A percentile compares a stretch with the other conserved stretches of the same genome.
Conservation (phyloP, 2,329 filamentous ascomycete species). For the Metarhizium robertsii region DNA sequence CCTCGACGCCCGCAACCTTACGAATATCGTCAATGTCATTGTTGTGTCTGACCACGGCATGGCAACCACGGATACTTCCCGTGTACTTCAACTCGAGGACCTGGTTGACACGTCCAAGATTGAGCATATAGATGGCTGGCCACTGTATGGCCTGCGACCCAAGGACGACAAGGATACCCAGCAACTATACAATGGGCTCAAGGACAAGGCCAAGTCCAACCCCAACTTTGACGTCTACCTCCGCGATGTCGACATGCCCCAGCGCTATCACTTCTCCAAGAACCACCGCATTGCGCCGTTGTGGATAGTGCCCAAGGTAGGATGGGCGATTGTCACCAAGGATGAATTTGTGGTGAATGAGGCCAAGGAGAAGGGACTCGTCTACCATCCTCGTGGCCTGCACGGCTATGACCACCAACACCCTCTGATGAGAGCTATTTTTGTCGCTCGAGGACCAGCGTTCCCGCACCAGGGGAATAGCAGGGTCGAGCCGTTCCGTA, state of each 20-base stretch:
- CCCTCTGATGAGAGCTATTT: constrained; percentile 92
- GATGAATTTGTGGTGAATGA: constrained; percentile 65
- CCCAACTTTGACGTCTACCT: constrained; percentile 81
- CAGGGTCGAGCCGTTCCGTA: constrained; percentile 72
- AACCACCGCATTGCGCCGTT: constrained; percentile 87
- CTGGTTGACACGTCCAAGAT: constrained; percentile 70
- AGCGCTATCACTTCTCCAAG: constrained; percentile 80
- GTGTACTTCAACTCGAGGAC: constrained; percentile 84
- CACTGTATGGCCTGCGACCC: constrained; percentile 77
- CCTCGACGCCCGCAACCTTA: constrained; percentile 73
- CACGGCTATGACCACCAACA: constrained; percentile 95
- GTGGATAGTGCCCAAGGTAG: constrained; percentile 87
- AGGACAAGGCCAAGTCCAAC: constrained; percentile 47
- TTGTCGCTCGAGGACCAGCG: constrained; percentile 82
- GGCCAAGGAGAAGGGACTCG: constrained; percentile 50
- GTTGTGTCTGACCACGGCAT: constrained; percentile 98
- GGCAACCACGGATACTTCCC: constrained; percentile 77
- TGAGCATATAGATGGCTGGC: constrained; percentile 88
- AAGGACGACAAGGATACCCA: constrained; percentile 59
- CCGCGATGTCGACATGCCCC: constrained; percentile 78
- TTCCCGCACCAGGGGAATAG: constrained; percentile 83
- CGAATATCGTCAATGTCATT: constrained; percentile 82
- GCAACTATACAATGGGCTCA: constrained; percentile 53
- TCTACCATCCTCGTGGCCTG: constrained; percentile 74
- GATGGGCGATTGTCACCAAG: constrained; percentile 83